Evolutionary conservation across 2,329 filamentous ascomycete genomes (phyloP).

Genomic region (Colletotrichum sp.): DNA sequence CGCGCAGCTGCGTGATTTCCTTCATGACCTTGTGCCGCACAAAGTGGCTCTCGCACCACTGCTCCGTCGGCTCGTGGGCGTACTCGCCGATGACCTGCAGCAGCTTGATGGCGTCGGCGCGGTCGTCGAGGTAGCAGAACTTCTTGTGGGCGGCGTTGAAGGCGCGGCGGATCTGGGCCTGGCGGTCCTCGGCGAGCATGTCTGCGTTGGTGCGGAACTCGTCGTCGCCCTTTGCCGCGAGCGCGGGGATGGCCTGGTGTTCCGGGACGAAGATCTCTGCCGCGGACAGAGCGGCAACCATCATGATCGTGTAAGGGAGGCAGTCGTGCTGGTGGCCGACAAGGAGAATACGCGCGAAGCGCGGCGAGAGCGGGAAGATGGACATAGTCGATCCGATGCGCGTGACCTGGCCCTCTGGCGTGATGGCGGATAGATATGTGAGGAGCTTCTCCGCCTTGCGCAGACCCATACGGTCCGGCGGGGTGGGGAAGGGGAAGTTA

Average conservation of each 20-base stretch:
- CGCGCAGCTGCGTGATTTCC: constrained; percentile 83
- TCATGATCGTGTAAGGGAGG: constrained; percentile 82
- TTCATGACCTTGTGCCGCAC: constrained; percentile 85
- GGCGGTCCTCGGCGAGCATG: constrained; percentile 72
- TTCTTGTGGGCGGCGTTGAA: constrained; percentile 77
- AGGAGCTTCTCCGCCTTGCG: constrained; percentile 86
- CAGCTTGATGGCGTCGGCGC: constrained; percentile 87
- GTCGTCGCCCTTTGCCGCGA: constrained; percentile 50
- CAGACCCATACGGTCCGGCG: constrained; percentile 78
- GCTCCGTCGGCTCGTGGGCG: constrained; percentile 72
- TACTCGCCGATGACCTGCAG: constrained; percentile 90
- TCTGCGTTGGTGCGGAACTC: constrained; percentile 69
- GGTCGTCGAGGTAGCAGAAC: constrained; percentile 82
- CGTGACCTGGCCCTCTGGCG: constrained; percentile 75
- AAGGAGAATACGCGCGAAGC: constrained; percentile 90
- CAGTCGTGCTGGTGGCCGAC: constrained; percentile 85
- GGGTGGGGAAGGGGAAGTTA: constrained; percentile 96
- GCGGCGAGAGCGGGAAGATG: constrained; percentile 86
- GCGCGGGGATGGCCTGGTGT: constrained; percentile 71
- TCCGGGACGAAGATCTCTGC: constrained; percentile 88
- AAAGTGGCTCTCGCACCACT: constrained; percentile 84
- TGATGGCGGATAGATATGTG: constrained; percentile 83
- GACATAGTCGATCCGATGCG: constrained; percentile 82
- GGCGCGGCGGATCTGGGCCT: constrained; percentile 64
- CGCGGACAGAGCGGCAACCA: constrained; percentile 88